A percentile compares a stretch with the other conserved stretches of the same genome.
These are phyloP conservation scores for Rhizopogon parksii DNA, from an alignment of 1,284 basidiomycete species.

Conservation along the genomic window DNA sequence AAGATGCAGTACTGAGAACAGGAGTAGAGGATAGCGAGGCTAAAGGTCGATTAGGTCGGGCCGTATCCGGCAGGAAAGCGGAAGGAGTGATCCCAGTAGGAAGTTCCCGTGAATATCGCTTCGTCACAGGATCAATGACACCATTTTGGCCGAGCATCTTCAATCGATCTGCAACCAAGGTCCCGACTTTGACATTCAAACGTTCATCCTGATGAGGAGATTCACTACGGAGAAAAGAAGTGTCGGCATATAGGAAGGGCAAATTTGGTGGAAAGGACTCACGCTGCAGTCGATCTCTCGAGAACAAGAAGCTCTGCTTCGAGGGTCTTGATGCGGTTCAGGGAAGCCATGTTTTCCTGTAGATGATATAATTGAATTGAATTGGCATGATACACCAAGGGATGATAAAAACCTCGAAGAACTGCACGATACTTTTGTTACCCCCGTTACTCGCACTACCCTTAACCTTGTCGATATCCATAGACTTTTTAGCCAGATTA, in stretches of 20 bases:
- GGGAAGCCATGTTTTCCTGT: conserved; percentile 46
- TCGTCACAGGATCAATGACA: conserved; percentile 44
- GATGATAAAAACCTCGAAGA: conserved; percentile 45
- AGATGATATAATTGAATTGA: conserved; percentile 25
- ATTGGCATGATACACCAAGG: conserved; percentile 7
- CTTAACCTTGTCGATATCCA: conserved; percentile 19
- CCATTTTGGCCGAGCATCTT: conserved; percentile 64
- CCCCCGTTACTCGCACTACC: conserved; percentile 37
- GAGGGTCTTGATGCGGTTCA: conserved; percentile 39
- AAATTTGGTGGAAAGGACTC: conserved; percentile 21
- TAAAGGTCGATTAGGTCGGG: conserved; percentile 17
- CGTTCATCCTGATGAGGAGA: conserved; percentile 23
- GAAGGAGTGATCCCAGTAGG: conserved; percentile 33
- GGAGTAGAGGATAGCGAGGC: conserved; percentile 14
- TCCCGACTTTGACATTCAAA: conserved; percentile 37
- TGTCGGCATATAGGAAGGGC: conserved; percentile 9
- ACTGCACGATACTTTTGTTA: conserved; percentile 39
- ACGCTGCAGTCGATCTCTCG: conserved; percentile 44
- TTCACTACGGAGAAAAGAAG: conserved; percentile 9
- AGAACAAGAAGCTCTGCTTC: conserved; percentile 54
- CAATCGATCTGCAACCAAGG: conserved; percentile 65
- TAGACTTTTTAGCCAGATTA: conserved; percentile 33
- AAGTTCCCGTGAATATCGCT: conserved; percentile 47
- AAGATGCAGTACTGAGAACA: conserved; percentile 21
- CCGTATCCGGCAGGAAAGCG: conserved; percentile 29